Evolutionary conservation across 768 basidiomycete species (phyloP), one percentile per base, ranked within the genome.

Genomic region (Obba rivulosa): DNA sequence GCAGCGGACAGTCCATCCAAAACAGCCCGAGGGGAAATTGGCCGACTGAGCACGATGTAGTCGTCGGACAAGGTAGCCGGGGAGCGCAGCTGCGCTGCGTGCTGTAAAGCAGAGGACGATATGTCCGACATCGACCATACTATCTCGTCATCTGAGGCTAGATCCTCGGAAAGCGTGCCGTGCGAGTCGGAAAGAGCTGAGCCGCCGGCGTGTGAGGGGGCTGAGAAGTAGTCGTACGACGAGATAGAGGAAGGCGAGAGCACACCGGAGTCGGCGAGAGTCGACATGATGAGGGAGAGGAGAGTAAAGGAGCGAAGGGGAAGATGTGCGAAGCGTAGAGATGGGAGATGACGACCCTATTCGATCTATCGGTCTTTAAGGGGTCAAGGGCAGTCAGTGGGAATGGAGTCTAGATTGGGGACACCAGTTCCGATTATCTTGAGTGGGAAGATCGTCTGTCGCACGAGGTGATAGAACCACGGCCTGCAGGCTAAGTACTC

Each of bases 141-240:
- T 38, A 83, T 77, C 58, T 81, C 77, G 52, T 83, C 80, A 55
- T 78, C 79, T 22, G 54, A 55, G 48, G 22, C 43, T 1, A 75
- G 45, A 42, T 52, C 55, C 28, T 54, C 55, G 34, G 56, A 59
- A 37, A 56, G 24, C 44, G 49, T 55, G 36, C 43, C 53, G 37
- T 52, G 59, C 16, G 55, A 59, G 34, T 56, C 60, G 22, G 66
- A 65, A 13, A 55, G 36, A 14, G 60, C 28, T 40, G 41, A 20
- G 24, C 21, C 41, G n/a, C 41, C 41, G 45, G 36, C 44, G 43
- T 48, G 48, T 7, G 57, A 50, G 36, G 43, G 50, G 17, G 57
- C 55, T 24, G 66, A 67, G 48, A 67, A 51, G 51, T 65, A 55
- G 48, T 65, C 63, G 49, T 63, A 68, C 14, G 66, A 64, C 8